Conservation (phyloP, 2,329 filamentous ascomycete species). For the Aureobasidium subglaciale region DNA sequence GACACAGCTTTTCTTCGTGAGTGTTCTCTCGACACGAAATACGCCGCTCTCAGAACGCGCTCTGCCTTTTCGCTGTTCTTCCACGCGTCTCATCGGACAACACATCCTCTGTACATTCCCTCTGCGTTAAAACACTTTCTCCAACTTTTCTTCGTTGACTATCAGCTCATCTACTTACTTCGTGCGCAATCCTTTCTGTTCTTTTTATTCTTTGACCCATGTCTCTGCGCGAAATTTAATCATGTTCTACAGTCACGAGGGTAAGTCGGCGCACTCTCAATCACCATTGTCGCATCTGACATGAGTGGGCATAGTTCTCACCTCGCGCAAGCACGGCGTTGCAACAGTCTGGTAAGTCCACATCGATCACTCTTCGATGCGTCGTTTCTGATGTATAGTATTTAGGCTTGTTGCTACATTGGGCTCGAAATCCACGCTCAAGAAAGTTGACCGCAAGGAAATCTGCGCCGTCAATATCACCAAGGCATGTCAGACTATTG, state of each 20-base stretch:
- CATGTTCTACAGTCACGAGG: slow-evolving; percentile 97
- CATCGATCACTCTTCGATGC: background rate
- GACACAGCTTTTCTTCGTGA: background rate
- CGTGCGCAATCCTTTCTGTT: background rate
- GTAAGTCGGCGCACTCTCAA: slow-evolving; percentile 45
- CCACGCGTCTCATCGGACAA: background rate
- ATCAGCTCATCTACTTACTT: background rate
- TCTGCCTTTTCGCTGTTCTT: background rate
- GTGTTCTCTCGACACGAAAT: background rate
- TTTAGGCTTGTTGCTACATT: slow-evolving; percentile 84
- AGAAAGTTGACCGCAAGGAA: slow-evolving; percentile 72
- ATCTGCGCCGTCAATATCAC: slow-evolving; percentile 83
- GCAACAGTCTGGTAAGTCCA: slow-evolving; percentile 78
- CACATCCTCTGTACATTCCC: background rate
- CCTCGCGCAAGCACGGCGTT: slow-evolving; percentile 79
- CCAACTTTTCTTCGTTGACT: background rate
- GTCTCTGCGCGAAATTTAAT: slow-evolving; percentile 8
- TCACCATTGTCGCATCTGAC: background rate
- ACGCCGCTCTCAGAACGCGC: background rate
- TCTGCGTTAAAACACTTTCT: background rate
- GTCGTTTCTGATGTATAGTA: slow-evolving; percentile 19
- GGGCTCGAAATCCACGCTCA: slow-evolving; percentile 62
- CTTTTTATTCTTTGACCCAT: background rate
- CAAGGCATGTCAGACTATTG: slow-evolving; percentile 83
- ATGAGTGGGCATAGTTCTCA: slow-evolving; percentile 54